Conservation (phyloP, 495 filamentous ascomycete species). For the Parmelia sp. region DNA sequence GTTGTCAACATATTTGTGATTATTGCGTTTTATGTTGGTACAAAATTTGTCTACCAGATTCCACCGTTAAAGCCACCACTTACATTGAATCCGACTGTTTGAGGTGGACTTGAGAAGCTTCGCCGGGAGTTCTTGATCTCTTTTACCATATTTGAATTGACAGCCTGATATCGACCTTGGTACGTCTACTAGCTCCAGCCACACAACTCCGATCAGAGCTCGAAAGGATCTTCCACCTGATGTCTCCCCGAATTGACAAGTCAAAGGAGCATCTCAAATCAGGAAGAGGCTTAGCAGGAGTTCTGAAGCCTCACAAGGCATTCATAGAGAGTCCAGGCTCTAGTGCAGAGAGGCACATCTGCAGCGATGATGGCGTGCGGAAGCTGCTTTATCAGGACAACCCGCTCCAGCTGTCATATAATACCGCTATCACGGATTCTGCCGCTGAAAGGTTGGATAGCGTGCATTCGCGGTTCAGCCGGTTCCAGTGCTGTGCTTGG, state of each 20-base stretch:
- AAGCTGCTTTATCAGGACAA: background rate
- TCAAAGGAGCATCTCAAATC: background rate
- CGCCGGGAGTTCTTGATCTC: too few species aligned
- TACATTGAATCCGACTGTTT: too few species aligned
- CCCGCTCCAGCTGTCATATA: constrained; percentile 1
- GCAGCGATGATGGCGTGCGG: constrained; percentile 1
- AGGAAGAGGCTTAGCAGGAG: constrained; percentile 7
- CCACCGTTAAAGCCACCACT: too few species aligned
- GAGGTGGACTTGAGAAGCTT: too few species aligned
- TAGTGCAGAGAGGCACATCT: constrained; percentile 2
- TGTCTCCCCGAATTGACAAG: background rate
- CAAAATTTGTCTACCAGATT: too few species aligned
- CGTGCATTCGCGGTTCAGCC: background rate
- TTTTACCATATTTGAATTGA: too few species aligned
- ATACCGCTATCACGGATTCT: constrained; percentile 2
- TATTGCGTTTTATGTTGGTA: too few species aligned
- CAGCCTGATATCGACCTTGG: too few species aligned
- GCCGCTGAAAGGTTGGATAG: constrained; percentile 5
- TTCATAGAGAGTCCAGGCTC: background rate
- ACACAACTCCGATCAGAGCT: constrained; percentile 3
- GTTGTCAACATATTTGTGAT: too few species aligned
- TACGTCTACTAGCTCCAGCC: constrained; percentile 6
- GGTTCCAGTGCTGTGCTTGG: background rate
- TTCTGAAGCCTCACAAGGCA: constrained; percentile 5
- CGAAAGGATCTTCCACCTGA: background rate